A percentile compares a stretch with the other conserved stretches of the same genome.
phyloP scores from a whole-genome alignment of 306 rosid species.

The Ziziphus jujuba region DNA sequence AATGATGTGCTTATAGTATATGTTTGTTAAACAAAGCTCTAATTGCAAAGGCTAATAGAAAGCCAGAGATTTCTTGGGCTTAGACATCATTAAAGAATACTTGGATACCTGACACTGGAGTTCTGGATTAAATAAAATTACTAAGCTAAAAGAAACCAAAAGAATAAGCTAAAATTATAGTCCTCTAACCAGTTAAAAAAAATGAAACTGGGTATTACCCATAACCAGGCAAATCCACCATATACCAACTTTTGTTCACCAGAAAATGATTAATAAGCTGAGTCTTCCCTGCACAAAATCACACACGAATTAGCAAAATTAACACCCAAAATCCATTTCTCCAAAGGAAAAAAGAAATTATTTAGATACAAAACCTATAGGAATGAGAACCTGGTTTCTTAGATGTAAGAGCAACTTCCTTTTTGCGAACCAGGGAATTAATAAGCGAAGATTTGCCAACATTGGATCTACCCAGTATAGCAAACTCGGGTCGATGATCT shows the following conservation, averaged over 20 bases:
- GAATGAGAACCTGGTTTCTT: slow-evolving; percentile 77
- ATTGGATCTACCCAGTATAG: slow-evolving; percentile 87
- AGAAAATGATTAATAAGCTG: slow-evolving; percentile 91
- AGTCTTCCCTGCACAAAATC: slow-evolving; percentile 68
- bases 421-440: slow-evolving; percentile 79
- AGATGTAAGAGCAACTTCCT: slow-evolving; percentile 89
- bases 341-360: not conserved
- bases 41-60: too few relatives aligned
- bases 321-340: slow-evolving; percentile 4
- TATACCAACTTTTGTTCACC: slow-evolving; percentile 90
- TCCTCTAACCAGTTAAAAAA: not conserved
- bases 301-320: slow-evolving; percentile 4
- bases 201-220: slow-evolving; percentile 49
- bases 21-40: too few relatives aligned
- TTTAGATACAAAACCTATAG: not conserved
- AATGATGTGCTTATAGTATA: too few relatives aligned
- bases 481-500: slow-evolving; percentile 76
- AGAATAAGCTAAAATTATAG: not conserved
- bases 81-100: too few relatives aligned
- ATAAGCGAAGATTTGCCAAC: slow-evolving; percentile 95
- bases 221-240: slow-evolving; percentile 96
- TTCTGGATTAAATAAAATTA: not conserved
- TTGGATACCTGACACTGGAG: not conserved
- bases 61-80: too few relatives aligned
- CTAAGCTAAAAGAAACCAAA: not conserved